Percentiles rank a stretch among this genome's conserved stretches.
Evolutionary conservation across 2,329 filamentous ascomycete species (phyloP).

Genomic region (Pseudocercospora ulei): DNA sequence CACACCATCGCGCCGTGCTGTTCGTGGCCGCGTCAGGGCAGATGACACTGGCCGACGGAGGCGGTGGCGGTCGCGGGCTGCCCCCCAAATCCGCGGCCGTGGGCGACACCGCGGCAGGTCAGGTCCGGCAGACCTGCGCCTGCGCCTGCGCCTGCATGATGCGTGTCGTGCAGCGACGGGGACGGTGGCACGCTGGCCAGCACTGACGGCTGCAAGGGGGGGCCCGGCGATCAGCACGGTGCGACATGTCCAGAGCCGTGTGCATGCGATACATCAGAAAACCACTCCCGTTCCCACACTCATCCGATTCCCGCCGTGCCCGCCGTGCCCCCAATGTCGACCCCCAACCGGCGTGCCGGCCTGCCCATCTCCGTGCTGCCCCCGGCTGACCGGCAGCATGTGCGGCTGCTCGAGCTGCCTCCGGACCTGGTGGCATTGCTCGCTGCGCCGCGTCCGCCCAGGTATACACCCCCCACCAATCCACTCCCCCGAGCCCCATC

Average conservation of each 20-base stretch:
- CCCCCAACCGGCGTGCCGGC: conserved; percentile 35
- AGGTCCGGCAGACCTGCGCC: background rate
- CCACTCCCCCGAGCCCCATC: conserved; percentile 2
- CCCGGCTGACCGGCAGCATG: conserved; percentile 43
- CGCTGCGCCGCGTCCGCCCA: conserved; percentile 31
- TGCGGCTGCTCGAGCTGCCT: conserved; percentile 53
- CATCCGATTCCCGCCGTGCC: background rate
- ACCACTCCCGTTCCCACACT: background rate
- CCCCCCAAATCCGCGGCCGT: background rate
- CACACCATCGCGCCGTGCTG: conserved; percentile 14
- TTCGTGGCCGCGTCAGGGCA: conserved; percentile 9
- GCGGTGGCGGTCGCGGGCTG: background rate
- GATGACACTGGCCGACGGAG: background rate
- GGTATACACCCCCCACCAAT: conserved; percentile 26
- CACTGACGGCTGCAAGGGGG: too few relatives aligned
- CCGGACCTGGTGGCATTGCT: conserved; percentile 49
- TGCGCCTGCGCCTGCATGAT: background rate
- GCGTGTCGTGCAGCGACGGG: background rate
- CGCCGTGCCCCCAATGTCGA: conserved; percentile 35
- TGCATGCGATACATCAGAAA: too few relatives aligned
- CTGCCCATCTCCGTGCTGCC: conserved; percentile 39
- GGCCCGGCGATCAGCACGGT: too few relatives aligned
- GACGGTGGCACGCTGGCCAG: too few relatives aligned
- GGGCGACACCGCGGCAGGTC: conserved; percentile 5
- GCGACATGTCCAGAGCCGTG: too few relatives aligned